Evolutionary conservation across 2,329 filamentous ascomycete genomes (phyloP).

Genomic region (Aureobasidium sp.): DNA sequence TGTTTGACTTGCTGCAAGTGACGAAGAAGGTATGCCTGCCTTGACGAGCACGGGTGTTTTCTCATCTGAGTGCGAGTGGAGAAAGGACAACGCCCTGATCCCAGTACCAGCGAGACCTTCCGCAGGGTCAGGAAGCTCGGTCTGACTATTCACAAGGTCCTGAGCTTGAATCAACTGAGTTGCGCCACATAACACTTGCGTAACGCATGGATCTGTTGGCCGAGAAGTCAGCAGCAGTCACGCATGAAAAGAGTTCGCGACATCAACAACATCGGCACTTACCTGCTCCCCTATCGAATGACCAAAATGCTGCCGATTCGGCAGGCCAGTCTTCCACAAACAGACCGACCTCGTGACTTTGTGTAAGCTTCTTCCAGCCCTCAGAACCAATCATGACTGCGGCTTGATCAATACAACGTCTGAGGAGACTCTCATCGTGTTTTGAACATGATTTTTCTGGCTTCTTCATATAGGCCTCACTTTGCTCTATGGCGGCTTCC

Average conservation of each 20-base stretch:
- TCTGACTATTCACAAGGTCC: constrained; percentile 41
- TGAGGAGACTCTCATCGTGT: constrained; percentile 56
- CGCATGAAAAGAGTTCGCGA: constrained; percentile 16
- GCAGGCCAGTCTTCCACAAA: constrained; percentile 62
- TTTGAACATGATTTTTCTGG: constrained; percentile 51
- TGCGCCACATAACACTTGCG: constrained; percentile 49
- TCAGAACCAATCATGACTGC: constrained; percentile 51
- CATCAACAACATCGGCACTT: not conserved
- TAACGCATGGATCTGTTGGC: constrained; percentile 15
- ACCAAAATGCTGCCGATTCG: constrained; percentile 56
- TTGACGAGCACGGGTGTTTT: not conserved
- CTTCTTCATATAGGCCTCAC: constrained; percentile 59
- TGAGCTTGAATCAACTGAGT: constrained; percentile 52
- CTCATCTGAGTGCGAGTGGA: constrained; percentile 13
- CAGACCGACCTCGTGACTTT: constrained; percentile 70
- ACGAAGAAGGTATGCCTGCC: constrained; percentile 35
- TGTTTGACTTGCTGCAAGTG: constrained; percentile 31
- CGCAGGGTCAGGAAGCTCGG: constrained; percentile 23
- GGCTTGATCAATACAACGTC: constrained; percentile 59
- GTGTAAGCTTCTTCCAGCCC: constrained; percentile 60
- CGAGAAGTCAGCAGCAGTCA: constrained; percentile 12
- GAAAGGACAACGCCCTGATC: constrained; percentile 23
- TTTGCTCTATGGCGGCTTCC: constrained; percentile 55
- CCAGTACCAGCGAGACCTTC: constrained; percentile 28
- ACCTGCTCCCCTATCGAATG: constrained; percentile 42